Conservation (phyloP, 1,284 basidiomycete species). For the Pseudozyma sp. region DNA sequence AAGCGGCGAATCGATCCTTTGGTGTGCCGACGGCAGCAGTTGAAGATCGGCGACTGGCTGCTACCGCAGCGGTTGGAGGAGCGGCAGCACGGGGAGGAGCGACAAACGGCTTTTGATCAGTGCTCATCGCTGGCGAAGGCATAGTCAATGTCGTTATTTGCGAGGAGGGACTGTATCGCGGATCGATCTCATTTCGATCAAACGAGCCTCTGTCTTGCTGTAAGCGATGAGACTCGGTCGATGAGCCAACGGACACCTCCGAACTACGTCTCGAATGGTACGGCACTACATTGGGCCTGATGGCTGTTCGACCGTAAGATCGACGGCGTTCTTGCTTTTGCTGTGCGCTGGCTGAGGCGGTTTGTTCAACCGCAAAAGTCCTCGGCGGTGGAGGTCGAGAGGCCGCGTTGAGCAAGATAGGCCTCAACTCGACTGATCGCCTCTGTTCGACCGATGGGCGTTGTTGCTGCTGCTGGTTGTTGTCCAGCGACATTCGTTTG, state of each 20-base stretch:
- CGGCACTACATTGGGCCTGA: constrained; percentile 41
- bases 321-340: constrained; percentile 25
- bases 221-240: constrained; percentile 16
- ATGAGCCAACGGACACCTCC: constrained; percentile 30
- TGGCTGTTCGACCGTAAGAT: constrained; percentile 17
- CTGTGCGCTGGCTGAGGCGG: background rate
- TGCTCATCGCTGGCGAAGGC: constrained; percentile 35
- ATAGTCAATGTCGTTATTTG: constrained; percentile 41
- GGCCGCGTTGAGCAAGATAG: constrained; percentile 38
- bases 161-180: constrained; percentile 30
- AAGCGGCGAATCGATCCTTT: constrained; percentile 32
- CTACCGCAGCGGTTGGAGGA: background rate
- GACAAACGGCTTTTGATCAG: constrained; percentile 6
- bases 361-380: background rate
- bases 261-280: constrained; percentile 42
- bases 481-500: constrained; percentile 18
- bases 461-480: background rate
- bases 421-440: constrained; percentile 38
- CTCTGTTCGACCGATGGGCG: constrained; percentile 34
- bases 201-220: constrained; percentile 23
- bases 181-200: constrained; percentile 23
- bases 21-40: constrained; percentile 3
- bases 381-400: constrained; percentile 13
- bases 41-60: constrained; percentile 5
- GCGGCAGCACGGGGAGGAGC: background rate